Conservation (phyloP, 2,329 filamentous ascomycete genomes). For the Paracoccidioides lutzii region DNA sequence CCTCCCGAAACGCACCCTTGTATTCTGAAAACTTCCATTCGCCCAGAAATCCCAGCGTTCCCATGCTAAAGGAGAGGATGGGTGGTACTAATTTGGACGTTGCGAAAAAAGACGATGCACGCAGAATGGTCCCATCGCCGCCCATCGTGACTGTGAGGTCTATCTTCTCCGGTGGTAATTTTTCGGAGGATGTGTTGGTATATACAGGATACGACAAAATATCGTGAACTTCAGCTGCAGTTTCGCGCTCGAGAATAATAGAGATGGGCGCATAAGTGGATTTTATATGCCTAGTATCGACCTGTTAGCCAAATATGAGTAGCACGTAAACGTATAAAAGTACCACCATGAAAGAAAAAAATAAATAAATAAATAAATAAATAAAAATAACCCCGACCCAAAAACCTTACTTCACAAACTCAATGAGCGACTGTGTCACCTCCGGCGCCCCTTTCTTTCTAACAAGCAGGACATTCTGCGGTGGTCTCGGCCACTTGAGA, state of each 20-base stretch:
- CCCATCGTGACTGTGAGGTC: constrained; percentile 84
- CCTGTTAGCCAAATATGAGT: constrained; percentile 13
- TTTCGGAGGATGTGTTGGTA: constrained; percentile 26
- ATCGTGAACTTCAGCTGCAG: constrained; percentile 59
- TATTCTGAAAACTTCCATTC: constrained; percentile 95
- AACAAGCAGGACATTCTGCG: constrained; percentile 55
- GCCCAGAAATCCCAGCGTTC: constrained; percentile 82
- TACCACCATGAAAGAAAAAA: not conserved
- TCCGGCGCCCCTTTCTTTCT: constrained; percentile 49
- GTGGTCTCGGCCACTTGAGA: constrained; percentile 55
- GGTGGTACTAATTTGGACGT: constrained; percentile 71
- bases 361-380: not conserved
- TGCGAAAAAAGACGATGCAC: constrained; percentile 76
- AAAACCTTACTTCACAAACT: constrained; percentile 39
- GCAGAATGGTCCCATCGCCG: constrained; percentile 82
- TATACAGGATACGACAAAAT: constrained; percentile 63
- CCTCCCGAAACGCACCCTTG: constrained; percentile 81
- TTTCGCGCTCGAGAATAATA: constrained; percentile 67
- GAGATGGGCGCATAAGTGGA: constrained; percentile 68
- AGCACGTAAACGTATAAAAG: too few relatives aligned
- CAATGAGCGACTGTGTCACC: constrained; percentile 44
- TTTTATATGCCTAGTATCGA: constrained; percentile 56
- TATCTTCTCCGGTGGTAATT: constrained; percentile 60
- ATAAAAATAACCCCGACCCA: not conserved
- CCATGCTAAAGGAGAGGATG: constrained; percentile 92